Evolutionary conservation across 2,329 filamentous ascomycete species (phyloP).

Genomic region (Sporothrix phasma): DNA sequence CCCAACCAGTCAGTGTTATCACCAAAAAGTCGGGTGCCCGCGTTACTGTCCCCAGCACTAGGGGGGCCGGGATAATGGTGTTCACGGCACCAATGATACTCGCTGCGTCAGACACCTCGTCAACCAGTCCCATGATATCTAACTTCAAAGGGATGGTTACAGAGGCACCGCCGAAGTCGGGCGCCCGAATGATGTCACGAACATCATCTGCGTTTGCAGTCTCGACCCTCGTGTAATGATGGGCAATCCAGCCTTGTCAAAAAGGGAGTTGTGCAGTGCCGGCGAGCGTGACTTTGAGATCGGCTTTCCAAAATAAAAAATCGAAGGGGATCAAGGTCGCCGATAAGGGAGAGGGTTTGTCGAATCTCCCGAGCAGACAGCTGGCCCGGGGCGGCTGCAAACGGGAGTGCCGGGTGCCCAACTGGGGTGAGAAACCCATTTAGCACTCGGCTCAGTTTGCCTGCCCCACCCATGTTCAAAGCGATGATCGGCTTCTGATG

Average conservation of each 20-base stretch:
- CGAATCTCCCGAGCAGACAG: conserved; percentile 85
- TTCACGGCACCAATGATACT: conserved; percentile 85
- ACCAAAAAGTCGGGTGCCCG: conserved; percentile 53
- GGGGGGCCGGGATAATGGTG: conserved; percentile 62
- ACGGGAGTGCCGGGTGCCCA: conserved; percentile 77
- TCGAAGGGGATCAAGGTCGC: conserved; percentile 61
- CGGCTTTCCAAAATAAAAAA: conserved; percentile 83
- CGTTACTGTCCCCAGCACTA: conserved; percentile 28
- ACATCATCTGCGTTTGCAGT: conserved; percentile 57
- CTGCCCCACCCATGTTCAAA: conserved; percentile 85
- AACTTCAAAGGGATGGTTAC: conserved; percentile 94
- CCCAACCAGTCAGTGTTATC: conserved; percentile 96
- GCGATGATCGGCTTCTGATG: conserved; percentile 81
- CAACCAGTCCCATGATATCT: conserved; percentile 71
- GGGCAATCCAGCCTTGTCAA: conserved; percentile 69
- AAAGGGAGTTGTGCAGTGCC: conserved; percentile 80
- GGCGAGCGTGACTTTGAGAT: conserved; percentile 77
- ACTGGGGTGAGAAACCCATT: conserved; percentile 94
- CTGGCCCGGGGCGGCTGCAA: conserved; percentile 89
- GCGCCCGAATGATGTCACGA: conserved; percentile 52
- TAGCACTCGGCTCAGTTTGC: conserved; percentile 80
- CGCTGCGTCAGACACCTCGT: conserved; percentile 70
- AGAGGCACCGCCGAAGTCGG: conserved; percentile 82
- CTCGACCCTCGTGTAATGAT: conserved; percentile 68
- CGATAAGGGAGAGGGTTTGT: conserved; percentile 64